Evolutionary conservation across 2,329 filamentous ascomycete genomes (phyloP).

Genomic region (Geosmithia flava): DNA sequence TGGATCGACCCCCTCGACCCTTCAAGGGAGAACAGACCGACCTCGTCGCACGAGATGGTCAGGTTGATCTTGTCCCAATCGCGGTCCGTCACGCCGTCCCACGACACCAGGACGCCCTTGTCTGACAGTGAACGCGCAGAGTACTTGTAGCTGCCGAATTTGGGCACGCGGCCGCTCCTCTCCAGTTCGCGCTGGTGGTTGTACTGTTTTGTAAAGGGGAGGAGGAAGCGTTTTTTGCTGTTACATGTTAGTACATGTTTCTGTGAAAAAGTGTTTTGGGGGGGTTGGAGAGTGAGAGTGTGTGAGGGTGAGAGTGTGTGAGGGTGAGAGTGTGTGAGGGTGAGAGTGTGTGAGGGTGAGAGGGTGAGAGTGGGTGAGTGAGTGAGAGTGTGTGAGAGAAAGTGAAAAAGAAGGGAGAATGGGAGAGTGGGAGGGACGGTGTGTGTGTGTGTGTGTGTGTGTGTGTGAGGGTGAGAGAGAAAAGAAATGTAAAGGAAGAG

Average conservation of each 20-base stretch:
- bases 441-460: neutral
- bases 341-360: neutral
- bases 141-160: constrained; percentile 98
- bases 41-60: constrained; percentile 87
- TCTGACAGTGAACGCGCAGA: constrained; percentile 78
- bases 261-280: no score
- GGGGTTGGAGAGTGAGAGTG: constrained; percentile 4
- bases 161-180: constrained; percentile 82
- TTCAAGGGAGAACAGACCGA: constrained; percentile 88
- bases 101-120: constrained; percentile 88
- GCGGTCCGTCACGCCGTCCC: constrained; percentile 68
- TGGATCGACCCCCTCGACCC: constrained; percentile 87
- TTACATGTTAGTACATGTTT: neutral
- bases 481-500: no score
- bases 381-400: no score
- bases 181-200: constrained; percentile 96
- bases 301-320: neutral
- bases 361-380: no score
- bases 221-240: constrained; percentile 80
- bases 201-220: constrained; percentile 98
- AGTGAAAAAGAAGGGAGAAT: no score
- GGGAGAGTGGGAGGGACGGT: no score
- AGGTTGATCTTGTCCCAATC: constrained; percentile 91
- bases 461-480: no score
- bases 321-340: no score